phyloP scores from a whole-genome alignment of 2,329 filamentous ascomycete species.

The Chlorencoelia australis region DNA sequence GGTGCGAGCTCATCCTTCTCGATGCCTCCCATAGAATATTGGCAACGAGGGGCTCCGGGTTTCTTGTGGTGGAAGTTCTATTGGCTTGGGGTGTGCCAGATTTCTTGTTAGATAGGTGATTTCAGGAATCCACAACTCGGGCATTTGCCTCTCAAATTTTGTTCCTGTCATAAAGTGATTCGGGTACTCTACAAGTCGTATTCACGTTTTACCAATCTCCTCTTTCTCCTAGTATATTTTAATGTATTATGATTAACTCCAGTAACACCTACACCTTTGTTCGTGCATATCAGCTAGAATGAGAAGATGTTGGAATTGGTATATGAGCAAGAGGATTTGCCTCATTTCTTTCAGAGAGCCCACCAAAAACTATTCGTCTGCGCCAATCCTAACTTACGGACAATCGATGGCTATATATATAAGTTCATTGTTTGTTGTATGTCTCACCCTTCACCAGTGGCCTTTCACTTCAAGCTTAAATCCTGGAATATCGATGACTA shows the following conservation, averaged over 20 bases:
- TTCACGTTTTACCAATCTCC: too few relatives aligned
- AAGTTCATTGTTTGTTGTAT: too few relatives aligned
- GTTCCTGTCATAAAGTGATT: background rate
- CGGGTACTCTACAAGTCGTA: too few relatives aligned
- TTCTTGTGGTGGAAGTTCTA: conserved; percentile 4
- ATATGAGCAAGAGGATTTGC: too few relatives aligned
- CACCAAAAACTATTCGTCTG: too few relatives aligned
- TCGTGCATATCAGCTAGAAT: background rate
- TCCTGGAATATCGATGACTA: too few relatives aligned
- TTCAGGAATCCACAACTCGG: conserved; percentile 3
- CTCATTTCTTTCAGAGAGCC: too few relatives aligned
- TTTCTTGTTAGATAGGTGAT: conserved; percentile 3
- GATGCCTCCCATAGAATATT: conserved; percentile 3
- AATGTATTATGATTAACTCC: background rate
- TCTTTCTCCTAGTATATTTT: background rate
- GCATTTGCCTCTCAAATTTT: conserved; percentile 3
- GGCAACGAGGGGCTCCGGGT: background rate
- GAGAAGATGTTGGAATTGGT: too few relatives aligned
- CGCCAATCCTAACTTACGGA: too few relatives aligned
- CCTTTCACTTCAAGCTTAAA: too few relatives aligned
- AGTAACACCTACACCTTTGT: background rate
- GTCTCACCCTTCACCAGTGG: too few relatives aligned
- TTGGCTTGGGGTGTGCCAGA: background rate
- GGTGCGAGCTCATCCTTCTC: background rate
- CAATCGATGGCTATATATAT: too few relatives aligned